Percentiles rank a stretch among this genome's conserved stretches.
Evolutionary conservation across 805 yeast genomes (phyloP).

Genomic region (Cyberlindnera mrakii): DNA sequence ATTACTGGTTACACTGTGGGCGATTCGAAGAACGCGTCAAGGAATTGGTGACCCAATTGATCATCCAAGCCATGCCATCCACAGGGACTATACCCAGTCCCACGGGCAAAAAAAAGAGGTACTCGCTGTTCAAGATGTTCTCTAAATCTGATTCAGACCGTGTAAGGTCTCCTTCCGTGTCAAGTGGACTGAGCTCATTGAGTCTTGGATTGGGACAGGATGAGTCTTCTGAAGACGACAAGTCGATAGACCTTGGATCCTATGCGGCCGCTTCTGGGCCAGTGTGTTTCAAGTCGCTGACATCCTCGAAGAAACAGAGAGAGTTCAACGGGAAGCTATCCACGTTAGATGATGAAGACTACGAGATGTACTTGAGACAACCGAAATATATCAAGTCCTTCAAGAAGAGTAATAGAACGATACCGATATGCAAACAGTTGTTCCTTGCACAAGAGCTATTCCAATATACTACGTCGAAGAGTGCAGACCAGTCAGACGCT

Average conservation of each 20-base stretch:
- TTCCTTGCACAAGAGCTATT: constrained; percentile 63
- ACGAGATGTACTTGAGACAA: constrained; percentile 35
- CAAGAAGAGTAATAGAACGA: constrained; percentile 40
- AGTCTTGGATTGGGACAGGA: not conserved
- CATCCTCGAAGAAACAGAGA: constrained; percentile 1
- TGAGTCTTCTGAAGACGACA: constrained; percentile 16
- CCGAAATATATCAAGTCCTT: constrained; percentile 53
- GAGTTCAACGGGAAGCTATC: constrained; percentile 4
- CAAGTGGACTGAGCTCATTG: not conserved
- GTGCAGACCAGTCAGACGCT: not conserved
- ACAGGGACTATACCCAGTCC: too few relatives aligned
- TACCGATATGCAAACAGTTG: constrained; percentile 41
- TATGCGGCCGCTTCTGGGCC: constrained; percentile 15
- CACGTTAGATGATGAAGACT: constrained; percentile 27
- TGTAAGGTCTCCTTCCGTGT: not conserved
- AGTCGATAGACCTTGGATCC: constrained; percentile 9
- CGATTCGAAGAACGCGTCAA: too few relatives aligned
- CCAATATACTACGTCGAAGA: constrained; percentile 5
- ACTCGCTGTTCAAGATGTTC: not conserved
- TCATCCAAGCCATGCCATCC: too few relatives aligned
- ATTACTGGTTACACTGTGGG: too few relatives aligned
- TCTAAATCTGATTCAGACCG: not conserved
- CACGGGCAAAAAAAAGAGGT: not conserved
- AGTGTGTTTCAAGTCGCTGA: constrained; percentile 8
- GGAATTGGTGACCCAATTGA: too few relatives aligned